Conservation (phyloP, 2,329 filamentous ascomycete genomes). For the Malbranchea zuffiana region DNA sequence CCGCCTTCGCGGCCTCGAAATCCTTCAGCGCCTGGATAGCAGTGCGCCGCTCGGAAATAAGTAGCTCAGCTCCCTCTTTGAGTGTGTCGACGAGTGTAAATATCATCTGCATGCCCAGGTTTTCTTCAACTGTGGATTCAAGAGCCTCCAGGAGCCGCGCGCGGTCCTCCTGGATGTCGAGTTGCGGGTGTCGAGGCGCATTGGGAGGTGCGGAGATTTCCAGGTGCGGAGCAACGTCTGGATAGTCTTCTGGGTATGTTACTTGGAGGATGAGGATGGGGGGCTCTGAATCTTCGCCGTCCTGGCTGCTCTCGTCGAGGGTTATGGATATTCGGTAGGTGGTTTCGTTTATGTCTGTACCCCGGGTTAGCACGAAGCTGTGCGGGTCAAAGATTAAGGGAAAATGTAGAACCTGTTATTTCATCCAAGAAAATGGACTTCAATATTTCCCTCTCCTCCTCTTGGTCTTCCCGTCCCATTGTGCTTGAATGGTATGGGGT, state of each 20-base stretch:
- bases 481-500: constrained; percentile 15
- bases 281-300: constrained; percentile 50
- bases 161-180: constrained; percentile 75
- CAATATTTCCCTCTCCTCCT: constrained; percentile 93
- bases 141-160: constrained; percentile 59
- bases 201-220: constrained; percentile 68
- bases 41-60: constrained; percentile 63
- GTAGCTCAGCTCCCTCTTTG: constrained; percentile 80
- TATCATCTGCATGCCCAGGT: constrained; percentile 93
- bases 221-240: constrained; percentile 72
- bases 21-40: constrained; percentile 47
- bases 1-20: constrained; percentile 47
- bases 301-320: constrained; percentile 63
- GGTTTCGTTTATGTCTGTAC: constrained; percentile 72
- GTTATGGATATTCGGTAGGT: constrained; percentile 77
- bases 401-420: constrained; percentile 59
- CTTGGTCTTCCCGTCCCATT: constrained; percentile 66
- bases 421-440: constrained; percentile 98
- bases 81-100: constrained; percentile 80
- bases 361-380: constrained; percentile 5
- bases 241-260: constrained; percentile 80
- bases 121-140: constrained; percentile 72
- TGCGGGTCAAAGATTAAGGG: constrained; percentile 15
- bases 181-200: constrained; percentile 55
- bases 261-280: constrained; percentile 71